These are phyloP conservation scores for Phytopythium delawarense DNA, from an alignment of 352 stramenopile genomes.

Conservation along the genomic window DNA sequence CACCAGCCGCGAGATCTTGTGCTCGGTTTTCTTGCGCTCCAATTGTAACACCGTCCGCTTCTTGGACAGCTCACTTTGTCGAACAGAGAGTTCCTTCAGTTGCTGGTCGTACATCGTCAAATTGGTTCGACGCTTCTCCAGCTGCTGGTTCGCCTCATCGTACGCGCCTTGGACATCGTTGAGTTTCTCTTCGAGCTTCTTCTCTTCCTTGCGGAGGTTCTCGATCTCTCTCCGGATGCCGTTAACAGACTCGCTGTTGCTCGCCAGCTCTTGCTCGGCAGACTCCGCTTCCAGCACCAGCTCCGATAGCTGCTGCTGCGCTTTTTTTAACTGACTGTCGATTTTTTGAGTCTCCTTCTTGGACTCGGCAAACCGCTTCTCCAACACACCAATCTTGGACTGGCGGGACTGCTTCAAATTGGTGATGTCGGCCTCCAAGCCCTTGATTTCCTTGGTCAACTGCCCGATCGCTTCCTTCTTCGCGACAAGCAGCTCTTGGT, in stretches of 20 bases:
- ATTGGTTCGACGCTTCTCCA: slow-evolving; percentile 66
- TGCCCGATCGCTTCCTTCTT: slow-evolving; percentile 71
- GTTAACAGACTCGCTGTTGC: slow-evolving; percentile 43
- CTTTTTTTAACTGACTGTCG: slow-evolving; percentile 47
- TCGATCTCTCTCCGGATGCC: slow-evolving; percentile 59
- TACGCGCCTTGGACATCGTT: slow-evolving; percentile 60
- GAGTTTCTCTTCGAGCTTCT: slow-evolving; percentile 69
- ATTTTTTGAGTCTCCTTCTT: slow-evolving; percentile 78
- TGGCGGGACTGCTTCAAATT: slow-evolving; percentile 79
- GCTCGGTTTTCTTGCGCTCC: slow-evolving; percentile 94
- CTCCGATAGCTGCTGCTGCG: slow-evolving; percentile 69
- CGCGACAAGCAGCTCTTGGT: slow-evolving; percentile 51
- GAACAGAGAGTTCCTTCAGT: slow-evolving; percentile 85
- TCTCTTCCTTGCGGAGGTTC: slow-evolving; percentile 54
- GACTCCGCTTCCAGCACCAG: slow-evolving; percentile 72
- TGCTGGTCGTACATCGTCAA: slow-evolving; percentile 89
- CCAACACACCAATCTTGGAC: slow-evolving; percentile 74
- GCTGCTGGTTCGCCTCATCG: slow-evolving; percentile 50
- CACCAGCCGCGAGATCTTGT: slow-evolving; percentile 90
- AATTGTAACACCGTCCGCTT: slow-evolving; percentile 89
- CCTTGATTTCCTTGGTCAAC: slow-evolving; percentile 71
- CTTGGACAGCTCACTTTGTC: slow-evolving; percentile 73
- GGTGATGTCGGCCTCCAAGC: slow-evolving; percentile 73
- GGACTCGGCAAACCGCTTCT: slow-evolving; percentile 66
- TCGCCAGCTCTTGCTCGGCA: slow-evolving; percentile 57